Conservation (phyloP, 2,329 filamentous ascomycete species). For the Colletotrichum shisoi region DNA sequence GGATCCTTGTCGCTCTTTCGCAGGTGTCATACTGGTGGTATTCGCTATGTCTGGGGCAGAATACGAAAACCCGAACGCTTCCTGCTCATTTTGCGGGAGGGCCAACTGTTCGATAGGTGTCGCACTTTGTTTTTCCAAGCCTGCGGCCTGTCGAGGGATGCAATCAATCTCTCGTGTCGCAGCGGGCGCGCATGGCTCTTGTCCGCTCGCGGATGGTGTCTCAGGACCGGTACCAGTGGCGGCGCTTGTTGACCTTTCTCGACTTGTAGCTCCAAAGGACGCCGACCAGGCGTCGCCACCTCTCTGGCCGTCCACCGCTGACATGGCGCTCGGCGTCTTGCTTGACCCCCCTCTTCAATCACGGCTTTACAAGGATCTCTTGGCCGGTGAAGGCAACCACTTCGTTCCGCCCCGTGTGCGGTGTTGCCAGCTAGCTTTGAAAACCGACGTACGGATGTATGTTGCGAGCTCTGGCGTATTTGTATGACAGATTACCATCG, state of each 20-base stretch:
- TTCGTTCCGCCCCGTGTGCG: background rate
- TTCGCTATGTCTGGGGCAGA: background rate
- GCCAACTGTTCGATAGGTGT: background rate
- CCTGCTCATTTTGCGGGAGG: background rate
- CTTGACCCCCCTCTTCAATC: background rate
- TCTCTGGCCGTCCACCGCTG: background rate
- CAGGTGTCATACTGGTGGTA: background rate
- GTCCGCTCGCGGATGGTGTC: slow-evolving; percentile 30
- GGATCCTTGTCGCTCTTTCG: background rate
- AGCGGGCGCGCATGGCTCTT: background rate
- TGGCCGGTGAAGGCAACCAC: background rate
- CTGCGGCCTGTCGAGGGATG: slow-evolving; percentile 15
- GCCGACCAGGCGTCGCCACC: background rate
- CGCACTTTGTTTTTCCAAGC: background rate
- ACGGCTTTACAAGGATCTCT: background rate
- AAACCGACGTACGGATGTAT: background rate
- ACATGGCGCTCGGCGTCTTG: background rate
- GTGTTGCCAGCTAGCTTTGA: background rate
- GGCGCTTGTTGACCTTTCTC: background rate
- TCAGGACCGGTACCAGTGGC: slow-evolving; percentile 4
- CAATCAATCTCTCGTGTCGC: background rate
- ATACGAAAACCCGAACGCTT: background rate
- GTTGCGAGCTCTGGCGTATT: background rate
- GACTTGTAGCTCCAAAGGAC: background rate
- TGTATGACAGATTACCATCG: background rate